Percentiles rank a stretch among this genome's conserved stretches.
phyloP scores from a whole-genome alignment of 2,329 filamentous ascomycete genomes.

The Alternaria ventricosa region DNA sequence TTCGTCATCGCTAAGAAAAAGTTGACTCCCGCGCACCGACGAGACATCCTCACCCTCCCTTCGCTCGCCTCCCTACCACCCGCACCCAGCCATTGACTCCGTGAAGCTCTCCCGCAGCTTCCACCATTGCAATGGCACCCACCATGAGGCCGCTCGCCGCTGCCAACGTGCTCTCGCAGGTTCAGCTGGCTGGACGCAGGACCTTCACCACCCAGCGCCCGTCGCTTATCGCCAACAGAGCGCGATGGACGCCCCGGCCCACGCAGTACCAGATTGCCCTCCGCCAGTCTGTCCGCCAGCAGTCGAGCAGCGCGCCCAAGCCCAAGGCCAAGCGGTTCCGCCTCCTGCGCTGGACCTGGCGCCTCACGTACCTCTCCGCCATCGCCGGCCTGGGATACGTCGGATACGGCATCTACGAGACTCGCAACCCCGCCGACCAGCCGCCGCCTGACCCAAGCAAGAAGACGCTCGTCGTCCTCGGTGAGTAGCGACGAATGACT shows the following conservation, averaged over 20 bases:
- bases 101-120: constrained; percentile 15
- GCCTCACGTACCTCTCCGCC: constrained; percentile 77
- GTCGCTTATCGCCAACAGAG: constrained; percentile 42
- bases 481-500: constrained; percentile 58
- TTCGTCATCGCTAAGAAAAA: constrained; percentile 40
- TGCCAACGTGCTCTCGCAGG: constrained; percentile 38
- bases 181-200: constrained; percentile 44
- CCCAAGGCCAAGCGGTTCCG: constrained; percentile 60
- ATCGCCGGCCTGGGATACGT: constrained; percentile 74
- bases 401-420: constrained; percentile 80
- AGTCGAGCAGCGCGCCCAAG: constrained; percentile 41
- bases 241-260: constrained; percentile 44
- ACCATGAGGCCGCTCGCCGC: constrained; percentile 46
- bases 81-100: constrained; percentile 14
- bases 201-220: constrained; percentile 45
- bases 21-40: constrained; percentile 21
- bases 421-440: constrained; percentile 83
- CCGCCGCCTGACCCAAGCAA: constrained; percentile 79
- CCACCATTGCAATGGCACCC: constrained; percentile 40
- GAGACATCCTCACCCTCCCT: constrained; percentile 19
- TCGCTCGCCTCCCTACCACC: constrained; percentile 11
- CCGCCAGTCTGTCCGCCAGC: constrained; percentile 45
- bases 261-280: constrained; percentile 43
- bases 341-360: constrained; percentile 81
- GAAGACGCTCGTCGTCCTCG: constrained; percentile 96